These are phyloP conservation scores for Avena eriantha DNA, from an alignment of 176 grass and related monocot species.

Conservation along the genomic window DNA sequence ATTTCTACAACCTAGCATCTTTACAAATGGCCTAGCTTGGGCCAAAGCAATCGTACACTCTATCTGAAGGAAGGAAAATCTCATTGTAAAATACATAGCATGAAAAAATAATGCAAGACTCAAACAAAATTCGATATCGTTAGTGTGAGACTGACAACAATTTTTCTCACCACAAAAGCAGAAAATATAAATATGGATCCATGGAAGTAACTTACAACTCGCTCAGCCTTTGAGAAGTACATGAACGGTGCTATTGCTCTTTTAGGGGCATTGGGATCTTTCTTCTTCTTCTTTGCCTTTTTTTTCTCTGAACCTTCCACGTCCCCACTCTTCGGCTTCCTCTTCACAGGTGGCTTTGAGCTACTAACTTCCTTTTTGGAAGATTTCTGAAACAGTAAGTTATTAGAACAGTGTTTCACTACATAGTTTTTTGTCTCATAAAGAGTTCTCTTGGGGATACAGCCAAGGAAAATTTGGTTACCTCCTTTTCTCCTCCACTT, in stretches of 20 bases:
- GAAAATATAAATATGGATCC: conserved; percentile 1
- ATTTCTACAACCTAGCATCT: neutral
- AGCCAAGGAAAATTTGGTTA: conserved; percentile 37
- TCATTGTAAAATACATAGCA: neutral
- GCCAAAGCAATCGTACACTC: neutral
- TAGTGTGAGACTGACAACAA: neutral
- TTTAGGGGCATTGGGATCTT: conserved; percentile 91
- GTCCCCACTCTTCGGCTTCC: conserved; percentile 58
- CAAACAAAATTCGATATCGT: neutral
- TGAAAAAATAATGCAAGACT: neutral
- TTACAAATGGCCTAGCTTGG: neutral
- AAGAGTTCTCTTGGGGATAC: neutral
- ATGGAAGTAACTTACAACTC: conserved; percentile 65
- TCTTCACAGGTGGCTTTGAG: conserved; percentile 60
- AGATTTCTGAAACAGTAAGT: conserved; percentile 58
- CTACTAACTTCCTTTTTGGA: conserved; percentile 67
- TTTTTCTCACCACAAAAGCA: conserved; percentile 2
- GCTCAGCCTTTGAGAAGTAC: conserved; percentile 96
- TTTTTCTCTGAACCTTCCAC: conserved; percentile 71
- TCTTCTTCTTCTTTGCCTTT: conserved; percentile 69
- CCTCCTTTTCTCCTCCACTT: conserved; percentile 71
- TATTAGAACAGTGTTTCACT: neutral
- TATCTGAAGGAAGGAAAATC: neutral
- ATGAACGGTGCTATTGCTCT: conserved; percentile 76
- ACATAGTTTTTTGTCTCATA: neutral